Evolutionary conservation across 768 basidiomycete genomes (phyloP), one percentile per base, ranked within the genome.

Genomic region (Leccinum boreale): DNA sequence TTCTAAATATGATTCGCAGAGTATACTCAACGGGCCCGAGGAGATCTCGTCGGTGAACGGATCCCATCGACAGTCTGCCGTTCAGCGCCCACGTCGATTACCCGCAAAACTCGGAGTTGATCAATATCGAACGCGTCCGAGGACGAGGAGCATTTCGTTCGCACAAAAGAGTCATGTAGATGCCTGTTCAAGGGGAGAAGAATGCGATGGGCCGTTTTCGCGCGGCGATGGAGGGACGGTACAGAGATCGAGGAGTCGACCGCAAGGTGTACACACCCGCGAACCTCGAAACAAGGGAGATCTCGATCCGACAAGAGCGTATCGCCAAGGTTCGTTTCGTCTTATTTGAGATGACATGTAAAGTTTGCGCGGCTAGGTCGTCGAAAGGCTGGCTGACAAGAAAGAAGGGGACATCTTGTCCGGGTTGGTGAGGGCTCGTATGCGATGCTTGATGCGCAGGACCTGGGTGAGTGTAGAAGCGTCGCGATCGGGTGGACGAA

Each of bases 81-180:
- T 98, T 98, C 74, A 90, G 90, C 55, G 95, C 96, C 0, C 95
- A 98, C 68, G 96, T 98, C 62, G 95, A 98, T 69, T 96, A 90
- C 65, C 82, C 91, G 15, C 96, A 98, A 66, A 99, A 99, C 71
- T 87, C 91, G 3, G 92, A 93, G 66, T 99, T 96, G 3, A 24
- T 24, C 24, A 24, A 24, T 73, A 98, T 99, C 61, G 93, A 97
- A 67, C 79, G 84, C 44, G 86, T 97, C 62, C n/a, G n/a, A n/a
- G n/a, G n/a, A 88, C 61, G 89, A 94, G 9, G 90, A 92, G 62
- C 92, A 24, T 0, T 35, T 56, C 39, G 11, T 56, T 36, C 31
- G 31, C 28, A 12, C 21, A 9, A 47, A 58, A 19, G 48, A 51
- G 55, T 31, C 23, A 14, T 35, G 4, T 31, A 7, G 93, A 86